These are phyloP conservation scores for Schizosaccharomyces cryophilus DNA, from an alignment of 805 yeast species.

Conservation along the genomic window DNA sequence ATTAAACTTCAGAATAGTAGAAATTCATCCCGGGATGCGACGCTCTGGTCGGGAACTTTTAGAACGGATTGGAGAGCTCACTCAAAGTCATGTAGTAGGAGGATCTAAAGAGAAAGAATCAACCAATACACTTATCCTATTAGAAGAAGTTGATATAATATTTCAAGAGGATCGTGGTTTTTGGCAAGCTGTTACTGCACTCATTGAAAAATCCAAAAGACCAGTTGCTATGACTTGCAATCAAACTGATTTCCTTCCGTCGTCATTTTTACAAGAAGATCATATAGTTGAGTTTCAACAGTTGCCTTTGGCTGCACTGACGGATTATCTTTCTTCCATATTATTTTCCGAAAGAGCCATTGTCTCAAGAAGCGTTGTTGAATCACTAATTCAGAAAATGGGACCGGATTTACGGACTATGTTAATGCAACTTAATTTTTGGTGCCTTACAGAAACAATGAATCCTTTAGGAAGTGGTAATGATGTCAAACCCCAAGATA, in stretches of 20 bases:
- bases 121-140: constrained; percentile 25
- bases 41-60: constrained; percentile 50
- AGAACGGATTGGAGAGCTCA: constrained; percentile 43
- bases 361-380: background rate
- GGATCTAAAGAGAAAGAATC: background rate
- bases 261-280: background rate
- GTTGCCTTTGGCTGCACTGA: background rate
- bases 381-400: background rate
- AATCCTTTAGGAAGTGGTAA: no score
- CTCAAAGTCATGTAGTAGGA: constrained; percentile 64
- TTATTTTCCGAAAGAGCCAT: background rate
- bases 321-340: background rate
- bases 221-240: constrained; percentile 48
- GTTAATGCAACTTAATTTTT: background rate
- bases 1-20: constrained; percentile 49
- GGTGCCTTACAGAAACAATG: background rate
- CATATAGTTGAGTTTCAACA: background rate
- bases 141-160: constrained; percentile 69
- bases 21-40: constrained; percentile 48
- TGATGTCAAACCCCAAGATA: background rate
- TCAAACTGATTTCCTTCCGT: background rate
- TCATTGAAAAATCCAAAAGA: constrained; percentile 34
- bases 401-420: background rate
- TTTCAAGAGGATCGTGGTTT: constrained; percentile 58
- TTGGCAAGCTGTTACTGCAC: constrained; percentile 46